Conservation (phyloP, 768 basidiomycete genomes). For the Kwoniella dendrophila region DNA sequence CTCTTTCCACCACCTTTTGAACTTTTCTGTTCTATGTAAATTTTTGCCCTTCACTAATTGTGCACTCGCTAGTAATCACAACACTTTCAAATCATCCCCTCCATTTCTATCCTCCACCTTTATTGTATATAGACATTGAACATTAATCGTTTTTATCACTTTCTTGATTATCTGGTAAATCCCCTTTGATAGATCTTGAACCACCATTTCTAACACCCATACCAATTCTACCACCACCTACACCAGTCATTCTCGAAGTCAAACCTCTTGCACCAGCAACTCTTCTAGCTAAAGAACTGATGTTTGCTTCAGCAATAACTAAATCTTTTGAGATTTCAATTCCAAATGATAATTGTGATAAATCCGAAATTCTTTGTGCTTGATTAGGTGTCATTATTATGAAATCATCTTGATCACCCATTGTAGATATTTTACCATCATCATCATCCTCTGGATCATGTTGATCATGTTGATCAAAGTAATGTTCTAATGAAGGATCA, state of each 20-base stretch:
- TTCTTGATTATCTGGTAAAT: no score
- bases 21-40: no score
- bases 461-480: not conserved
- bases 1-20: no score
- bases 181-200: no score
- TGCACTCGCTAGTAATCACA: no score
- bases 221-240: not conserved
- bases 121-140: no score
- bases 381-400: slow-evolving; percentile 88
- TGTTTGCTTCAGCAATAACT: slow-evolving; percentile 88
- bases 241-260: not conserved
- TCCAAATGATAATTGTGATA: slow-evolving; percentile 77
- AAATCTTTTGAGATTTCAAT: slow-evolving; percentile 90
- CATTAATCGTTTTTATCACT: no score
- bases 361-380: slow-evolving; percentile 81
- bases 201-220: slow-evolving; percentile 1
- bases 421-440: not conserved
- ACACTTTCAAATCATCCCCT: no score
- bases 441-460: slow-evolving; percentile 2
- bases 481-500: no score
- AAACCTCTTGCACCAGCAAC: slow-evolving; percentile 63
- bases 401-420: slow-evolving; percentile 83
- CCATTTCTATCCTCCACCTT: no score
- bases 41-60: no score
- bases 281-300: slow-evolving; percentile 78